These are phyloP conservation scores for Panicum hallii DNA, from an alignment of 202 grass and related monocot genomes.

Conservation along the genomic window DNA sequence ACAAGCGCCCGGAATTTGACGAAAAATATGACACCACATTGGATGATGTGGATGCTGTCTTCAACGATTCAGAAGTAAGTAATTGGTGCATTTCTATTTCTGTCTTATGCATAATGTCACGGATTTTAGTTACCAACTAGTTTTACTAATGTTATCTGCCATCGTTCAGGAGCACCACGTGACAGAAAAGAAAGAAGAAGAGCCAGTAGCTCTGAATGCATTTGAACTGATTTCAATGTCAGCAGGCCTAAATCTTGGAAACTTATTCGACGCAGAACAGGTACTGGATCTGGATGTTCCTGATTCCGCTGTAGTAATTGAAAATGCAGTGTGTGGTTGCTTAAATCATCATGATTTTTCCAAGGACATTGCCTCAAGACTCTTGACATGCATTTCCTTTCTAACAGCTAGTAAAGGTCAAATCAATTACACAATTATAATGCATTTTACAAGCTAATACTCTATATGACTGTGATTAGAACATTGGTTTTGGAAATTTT, in stretches of 20 bases:
- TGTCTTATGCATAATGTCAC: constrained; percentile 8
- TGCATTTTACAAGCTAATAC: not conserved
- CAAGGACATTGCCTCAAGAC: constrained; percentile 14
- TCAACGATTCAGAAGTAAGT: constrained; percentile 84
- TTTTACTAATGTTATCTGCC: constrained; percentile 21
- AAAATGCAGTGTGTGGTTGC: not conserved
- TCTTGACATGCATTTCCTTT: constrained; percentile 3
- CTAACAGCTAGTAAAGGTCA: not conserved
- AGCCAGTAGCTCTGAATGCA: constrained; percentile 72
- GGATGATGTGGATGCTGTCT: constrained; percentile 83
- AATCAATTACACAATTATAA: not conserved
- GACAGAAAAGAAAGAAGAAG: constrained; percentile 78
- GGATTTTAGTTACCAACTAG: constrained; percentile 21
- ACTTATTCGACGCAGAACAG: constrained; percentile 71
- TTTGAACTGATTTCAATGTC: constrained; percentile 89
- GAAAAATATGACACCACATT: constrained; percentile 67
- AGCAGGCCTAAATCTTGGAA: constrained; percentile 74
- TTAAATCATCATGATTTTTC: constrained; percentile 10
- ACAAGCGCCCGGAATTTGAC: constrained; percentile 66
- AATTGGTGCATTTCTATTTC: constrained; percentile 5
- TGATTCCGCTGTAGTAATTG: not conserved
- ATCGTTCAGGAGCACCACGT: constrained; percentile 71
- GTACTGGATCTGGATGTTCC: constrained; percentile 35
- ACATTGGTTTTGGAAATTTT: not conserved
- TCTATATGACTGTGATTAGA: not conserved